Evolutionary conservation across 371 early-diverging fungal genomes (phyloP), one percentile per base, ranked within the genome.

Genomic region (Mucor lusitanicus): DNA sequence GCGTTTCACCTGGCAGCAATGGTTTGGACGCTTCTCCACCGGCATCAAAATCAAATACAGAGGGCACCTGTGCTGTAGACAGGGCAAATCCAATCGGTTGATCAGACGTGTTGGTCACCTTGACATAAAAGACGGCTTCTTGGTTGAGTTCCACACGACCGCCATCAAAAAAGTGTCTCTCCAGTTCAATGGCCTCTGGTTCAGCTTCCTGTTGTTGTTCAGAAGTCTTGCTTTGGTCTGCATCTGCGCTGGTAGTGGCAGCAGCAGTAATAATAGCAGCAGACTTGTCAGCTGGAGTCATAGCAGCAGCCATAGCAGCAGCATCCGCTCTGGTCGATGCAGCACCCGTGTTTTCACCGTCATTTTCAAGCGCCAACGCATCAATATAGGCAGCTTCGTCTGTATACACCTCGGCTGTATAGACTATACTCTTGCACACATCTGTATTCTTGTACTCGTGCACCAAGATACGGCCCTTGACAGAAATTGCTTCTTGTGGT

Each of bases 381-480:
- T 75, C 71, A 1, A 69, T 46, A 60, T 78, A 88, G n/a, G 68
- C 55, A 8, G 59, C 54, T 39, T 83, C 74, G 59, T 85, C 76
- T 17, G 80, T 65, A 63, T 74, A 87, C 4, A 88, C 75, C n/a
- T 69, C 58, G 15, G 87, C 86, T 13, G 72, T 74, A 56, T 91
- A 91, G 4, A 79, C 67, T 27, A 97, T 89, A 17, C 86, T 80
- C 63, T 94, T 94, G 72, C 90, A 88, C 27, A 90, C 87, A 83
- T 97, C 97, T 9, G 92, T 91, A 76, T 97, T 96, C 73, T 93
- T 94, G 69, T 91, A 91, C 72, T 97, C 96, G 67, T 96, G 94
- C 5, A 94, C 93, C 48, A 87, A 82, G 33, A 94, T 71, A 82
- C 84, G 85, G 3, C 91, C 90, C 48, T 77, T 74, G 6, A 86